A percentile compares a stretch with the other conserved stretches of the same genome.
Conservation (phyloP, 1,284 basidiomycete species). For the Tausonia pullulans region DNA sequence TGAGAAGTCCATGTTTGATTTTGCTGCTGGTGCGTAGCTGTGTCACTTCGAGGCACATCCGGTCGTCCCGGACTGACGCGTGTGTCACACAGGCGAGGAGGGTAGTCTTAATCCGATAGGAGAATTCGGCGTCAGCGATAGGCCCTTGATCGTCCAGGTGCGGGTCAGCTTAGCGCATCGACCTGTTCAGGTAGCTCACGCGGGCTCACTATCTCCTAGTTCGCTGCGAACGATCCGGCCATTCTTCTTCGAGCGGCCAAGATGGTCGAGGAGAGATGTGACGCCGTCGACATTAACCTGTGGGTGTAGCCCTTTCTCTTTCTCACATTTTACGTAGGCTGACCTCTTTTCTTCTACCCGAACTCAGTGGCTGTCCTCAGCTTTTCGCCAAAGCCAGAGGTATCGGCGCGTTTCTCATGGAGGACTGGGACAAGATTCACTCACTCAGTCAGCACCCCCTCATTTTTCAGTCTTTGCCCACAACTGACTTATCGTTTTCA, state of each 20-base stretch:
- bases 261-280: constrained; percentile 61
- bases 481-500: constrained; percentile 27
- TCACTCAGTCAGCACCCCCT: not conserved
- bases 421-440: constrained; percentile 63
- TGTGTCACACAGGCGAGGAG: constrained; percentile 25
- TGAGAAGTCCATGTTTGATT: constrained; percentile 55
- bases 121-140: constrained; percentile 42
- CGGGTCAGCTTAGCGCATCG: constrained; percentile 6
- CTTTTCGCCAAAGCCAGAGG: constrained; percentile 78
- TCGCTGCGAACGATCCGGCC: constrained; percentile 82
- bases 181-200: too few species aligned
- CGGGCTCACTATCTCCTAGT: constrained; percentile 34
- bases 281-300: constrained; percentile 90
- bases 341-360: too few species aligned
- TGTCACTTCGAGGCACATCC: not conserved
- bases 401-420: constrained; percentile 86
- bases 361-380: constrained; percentile 67
- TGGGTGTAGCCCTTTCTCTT: constrained; percentile 17
- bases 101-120: constrained; percentile 28
- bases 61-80: too few species aligned
- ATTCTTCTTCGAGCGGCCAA: constrained; percentile 63
- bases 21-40: constrained; percentile 43
- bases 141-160: constrained; percentile 76
- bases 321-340: too few species aligned
- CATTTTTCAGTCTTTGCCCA: not conserved